These are phyloP conservation scores for Breviolum minutum DNA, from an alignment of 73 alveolate genomes.

Conservation along the genomic window DNA sequence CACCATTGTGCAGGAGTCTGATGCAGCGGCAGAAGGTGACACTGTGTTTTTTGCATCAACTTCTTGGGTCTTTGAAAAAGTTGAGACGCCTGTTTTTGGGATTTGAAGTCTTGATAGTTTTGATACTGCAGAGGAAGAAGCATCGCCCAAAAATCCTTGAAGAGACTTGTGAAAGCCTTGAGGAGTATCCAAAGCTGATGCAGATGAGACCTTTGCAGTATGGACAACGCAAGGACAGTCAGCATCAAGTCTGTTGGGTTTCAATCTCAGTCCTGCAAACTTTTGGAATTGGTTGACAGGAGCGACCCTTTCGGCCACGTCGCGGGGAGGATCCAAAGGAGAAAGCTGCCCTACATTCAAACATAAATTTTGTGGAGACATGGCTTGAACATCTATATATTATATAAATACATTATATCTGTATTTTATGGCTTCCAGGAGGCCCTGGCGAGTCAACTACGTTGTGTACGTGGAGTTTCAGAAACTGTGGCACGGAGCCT, in stretches of 20 bases:
- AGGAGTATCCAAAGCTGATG: slow-evolving; percentile 64
- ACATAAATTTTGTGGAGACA: not conserved
- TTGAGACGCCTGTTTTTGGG: too few relatives aligned
- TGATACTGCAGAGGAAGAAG: not conserved
- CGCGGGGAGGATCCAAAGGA: slow-evolving; percentile 37
- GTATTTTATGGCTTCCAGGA: not conserved
- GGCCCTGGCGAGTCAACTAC: slow-evolving; percentile 23
- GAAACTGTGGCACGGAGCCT: not conserved
- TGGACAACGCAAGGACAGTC: not conserved
- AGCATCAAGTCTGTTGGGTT: not conserved
- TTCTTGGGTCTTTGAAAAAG: too few relatives aligned
- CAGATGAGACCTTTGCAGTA: slow-evolving; percentile 76
- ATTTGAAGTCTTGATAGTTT: too few relatives aligned
- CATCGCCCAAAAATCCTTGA: too few relatives aligned
- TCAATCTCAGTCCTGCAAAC: not conserved
- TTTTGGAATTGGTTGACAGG: not conserved
- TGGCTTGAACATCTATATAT: too few relatives aligned
- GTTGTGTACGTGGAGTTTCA: slow-evolving; percentile 62
- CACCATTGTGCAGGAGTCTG: slow-evolving; percentile 6
- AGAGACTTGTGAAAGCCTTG: too few relatives aligned
- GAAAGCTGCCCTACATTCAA: not conserved
- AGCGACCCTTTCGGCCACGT: slow-evolving; percentile 26
- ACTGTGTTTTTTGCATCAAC: too few relatives aligned
- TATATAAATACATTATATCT: too few relatives aligned
- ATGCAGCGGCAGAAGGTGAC: not conserved